Conservation (phyloP, 169 alveolate genomes). For the Plasmodium sp. region DNA sequence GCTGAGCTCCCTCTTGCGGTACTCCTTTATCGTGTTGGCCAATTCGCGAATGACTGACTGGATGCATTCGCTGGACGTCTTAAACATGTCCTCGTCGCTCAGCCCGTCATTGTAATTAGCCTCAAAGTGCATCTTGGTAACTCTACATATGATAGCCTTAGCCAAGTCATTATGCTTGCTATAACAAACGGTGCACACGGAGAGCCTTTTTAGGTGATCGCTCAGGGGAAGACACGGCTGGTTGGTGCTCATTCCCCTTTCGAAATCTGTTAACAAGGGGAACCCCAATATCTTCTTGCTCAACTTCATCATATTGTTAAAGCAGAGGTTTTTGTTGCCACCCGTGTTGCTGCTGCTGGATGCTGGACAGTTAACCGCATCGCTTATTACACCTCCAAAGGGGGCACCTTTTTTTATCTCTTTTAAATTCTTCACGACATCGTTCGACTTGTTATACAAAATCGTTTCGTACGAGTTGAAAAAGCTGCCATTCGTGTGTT, state of each 20-base stretch:
- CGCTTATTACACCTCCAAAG: background rate
- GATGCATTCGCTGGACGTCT: constrained; percentile 54
- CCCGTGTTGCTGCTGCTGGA: background rate
- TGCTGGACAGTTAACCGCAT: background rate
- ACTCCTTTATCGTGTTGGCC: constrained; percentile 60
- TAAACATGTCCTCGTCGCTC: constrained; percentile 48
- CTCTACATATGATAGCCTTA: constrained; percentile 66
- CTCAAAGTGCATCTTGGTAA: constrained; percentile 70
- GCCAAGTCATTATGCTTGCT: constrained; percentile 61
- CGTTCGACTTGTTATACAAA: constrained; percentile 36
- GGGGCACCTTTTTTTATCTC: background rate
- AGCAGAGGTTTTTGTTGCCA: constrained; percentile 10
- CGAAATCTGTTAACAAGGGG: constrained; percentile 66
- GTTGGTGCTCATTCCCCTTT: constrained; percentile 59
- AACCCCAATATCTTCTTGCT: constrained; percentile 55
- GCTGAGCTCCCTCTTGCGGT: constrained; percentile 47
- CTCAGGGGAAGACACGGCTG: constrained; percentile 67
- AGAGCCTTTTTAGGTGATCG: constrained; percentile 49
- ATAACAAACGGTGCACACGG: constrained; percentile 63
- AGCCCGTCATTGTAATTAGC: constrained; percentile 57
- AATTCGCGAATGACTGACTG: constrained; percentile 66
- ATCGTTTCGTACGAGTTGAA: constrained; percentile 42
- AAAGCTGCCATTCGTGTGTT: background rate
- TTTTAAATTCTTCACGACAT: constrained; percentile 29
- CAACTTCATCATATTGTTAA: constrained; percentile 59